Conservation (phyloP, 805 yeast genomes). For the Candida sithepensis region DNA sequence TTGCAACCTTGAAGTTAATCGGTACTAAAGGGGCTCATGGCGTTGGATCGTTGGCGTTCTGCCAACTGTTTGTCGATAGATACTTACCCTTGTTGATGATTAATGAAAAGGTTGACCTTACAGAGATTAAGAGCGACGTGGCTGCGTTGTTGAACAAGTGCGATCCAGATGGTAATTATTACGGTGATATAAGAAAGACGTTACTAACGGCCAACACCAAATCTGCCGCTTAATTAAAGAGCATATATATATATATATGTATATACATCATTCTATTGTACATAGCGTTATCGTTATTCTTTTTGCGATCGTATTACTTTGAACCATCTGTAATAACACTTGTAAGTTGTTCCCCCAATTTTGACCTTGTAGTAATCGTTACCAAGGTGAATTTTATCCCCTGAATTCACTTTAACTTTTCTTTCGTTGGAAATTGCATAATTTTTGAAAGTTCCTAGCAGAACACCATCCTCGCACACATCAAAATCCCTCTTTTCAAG, state of each 20-base stretch:
- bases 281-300: not conserved
- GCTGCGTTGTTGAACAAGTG: constrained; percentile 1
- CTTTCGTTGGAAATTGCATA: not conserved
- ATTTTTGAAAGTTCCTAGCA: not conserved
- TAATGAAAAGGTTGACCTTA: constrained; percentile 4
- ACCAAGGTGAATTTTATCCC: constrained; percentile 15
- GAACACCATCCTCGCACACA: not conserved
- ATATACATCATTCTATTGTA: not conserved
- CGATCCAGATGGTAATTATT: constrained; percentile 6
- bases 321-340: constrained; percentile 21
- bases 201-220: too few species aligned
- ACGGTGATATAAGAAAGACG: constrained; percentile 4
- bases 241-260: not conserved
- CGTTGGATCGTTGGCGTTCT: constrained; percentile 3
- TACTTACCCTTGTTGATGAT: constrained; percentile 14
- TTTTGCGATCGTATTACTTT: constrained; percentile 6
- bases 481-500: not conserved
- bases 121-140: constrained; percentile 2
- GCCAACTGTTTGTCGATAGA: constrained; percentile 11
- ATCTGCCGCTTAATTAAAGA: too few species aligned
- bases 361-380: constrained; percentile 11
- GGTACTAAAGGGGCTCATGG: constrained; percentile 4
- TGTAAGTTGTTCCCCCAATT: not conserved
- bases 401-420: constrained; percentile 2
- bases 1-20: constrained; percentile 8